Evolutionary conservation across 306 rosid genomes (phyloP).

Genomic region (Cucurbita argyrosperma): DNA sequence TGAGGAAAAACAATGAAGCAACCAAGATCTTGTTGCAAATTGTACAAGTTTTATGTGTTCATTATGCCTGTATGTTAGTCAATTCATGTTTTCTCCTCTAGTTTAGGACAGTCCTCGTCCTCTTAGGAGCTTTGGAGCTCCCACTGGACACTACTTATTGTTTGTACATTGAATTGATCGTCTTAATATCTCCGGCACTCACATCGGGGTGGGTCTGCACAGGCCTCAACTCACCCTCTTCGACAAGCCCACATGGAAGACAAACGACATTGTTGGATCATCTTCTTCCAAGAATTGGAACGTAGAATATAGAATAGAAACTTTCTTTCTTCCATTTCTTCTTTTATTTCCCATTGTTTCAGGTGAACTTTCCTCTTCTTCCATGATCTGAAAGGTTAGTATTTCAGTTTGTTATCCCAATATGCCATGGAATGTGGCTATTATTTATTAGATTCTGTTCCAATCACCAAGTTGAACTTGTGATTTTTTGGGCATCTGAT

Average conservation of each 20-base stretch:
- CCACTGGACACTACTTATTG: not conserved
- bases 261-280: conserved; percentile 4
- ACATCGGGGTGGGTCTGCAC: not conserved
- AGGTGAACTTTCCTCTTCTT: not conserved
- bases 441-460: conserved; percentile 1
- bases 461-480: not conserved
- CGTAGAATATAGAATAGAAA: conserved; percentile 2
- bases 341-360: not conserved
- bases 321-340: not conserved
- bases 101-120: not conserved
- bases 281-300: not conserved
- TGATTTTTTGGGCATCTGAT: not conserved
- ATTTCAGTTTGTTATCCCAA: not conserved
- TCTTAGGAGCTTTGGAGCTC: not conserved
- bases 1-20: conserved; percentile 11
- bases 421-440: not conserved
- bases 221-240: too few species aligned
- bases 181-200: not conserved
- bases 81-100: not conserved
- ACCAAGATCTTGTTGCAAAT: conserved; percentile 12
- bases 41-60: not conserved
- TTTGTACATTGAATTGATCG: not conserved
- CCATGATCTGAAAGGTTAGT: not conserved
- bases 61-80: not conserved
- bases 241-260: conserved; percentile 23